These are phyloP conservation scores for Cnidoscolus chayamansa DNA, from an alignment of 441 rosid species.

Conservation along the genomic window DNA sequence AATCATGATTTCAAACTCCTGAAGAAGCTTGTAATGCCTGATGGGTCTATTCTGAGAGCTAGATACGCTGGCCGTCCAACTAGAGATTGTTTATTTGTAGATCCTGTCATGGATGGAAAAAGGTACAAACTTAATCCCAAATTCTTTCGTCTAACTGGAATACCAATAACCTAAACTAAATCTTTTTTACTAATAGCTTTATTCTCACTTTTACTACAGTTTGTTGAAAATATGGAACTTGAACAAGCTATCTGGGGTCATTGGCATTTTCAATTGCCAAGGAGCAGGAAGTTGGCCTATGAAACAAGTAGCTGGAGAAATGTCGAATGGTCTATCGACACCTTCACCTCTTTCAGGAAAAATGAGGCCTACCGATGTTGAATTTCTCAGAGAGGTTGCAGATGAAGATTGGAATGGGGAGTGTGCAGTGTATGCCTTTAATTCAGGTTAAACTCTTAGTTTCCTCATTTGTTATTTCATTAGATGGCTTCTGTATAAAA, in stretches of 20 bases:
- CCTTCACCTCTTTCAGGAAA: constrained; percentile 33
- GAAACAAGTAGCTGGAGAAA: constrained; percentile 30
- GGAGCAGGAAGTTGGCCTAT: constrained; percentile 63
- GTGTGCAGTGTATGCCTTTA: constrained; percentile 46
- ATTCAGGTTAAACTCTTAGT: constrained; percentile 34
- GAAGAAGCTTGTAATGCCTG: constrained; percentile 59
- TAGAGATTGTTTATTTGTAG: constrained; percentile 59
- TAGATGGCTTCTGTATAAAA: constrained; percentile 8
- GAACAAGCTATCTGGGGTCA: constrained; percentile 55
- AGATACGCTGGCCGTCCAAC: constrained; percentile 69
- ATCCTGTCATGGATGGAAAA: constrained; percentile 67
- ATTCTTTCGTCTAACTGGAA: not conserved
- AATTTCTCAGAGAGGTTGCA: constrained; percentile 49
- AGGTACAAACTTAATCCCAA: constrained; percentile 35
- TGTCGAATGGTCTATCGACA: not conserved
- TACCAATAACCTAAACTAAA: not conserved
- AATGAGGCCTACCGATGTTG: constrained; percentile 41
- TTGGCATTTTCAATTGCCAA: constrained; percentile 78
- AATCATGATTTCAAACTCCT: constrained; percentile 63
- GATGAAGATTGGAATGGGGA: constrained; percentile 47
- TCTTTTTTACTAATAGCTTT: not conserved
- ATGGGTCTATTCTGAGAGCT: constrained; percentile 68
- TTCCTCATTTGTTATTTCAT: constrained; percentile 1
- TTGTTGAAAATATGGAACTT: constrained; percentile 62
- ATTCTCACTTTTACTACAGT: constrained; percentile 23